phyloP scores from a whole-genome alignment of 2,329 filamentous ascomycete genomes.

The Ophiostoma quercus region DNA sequence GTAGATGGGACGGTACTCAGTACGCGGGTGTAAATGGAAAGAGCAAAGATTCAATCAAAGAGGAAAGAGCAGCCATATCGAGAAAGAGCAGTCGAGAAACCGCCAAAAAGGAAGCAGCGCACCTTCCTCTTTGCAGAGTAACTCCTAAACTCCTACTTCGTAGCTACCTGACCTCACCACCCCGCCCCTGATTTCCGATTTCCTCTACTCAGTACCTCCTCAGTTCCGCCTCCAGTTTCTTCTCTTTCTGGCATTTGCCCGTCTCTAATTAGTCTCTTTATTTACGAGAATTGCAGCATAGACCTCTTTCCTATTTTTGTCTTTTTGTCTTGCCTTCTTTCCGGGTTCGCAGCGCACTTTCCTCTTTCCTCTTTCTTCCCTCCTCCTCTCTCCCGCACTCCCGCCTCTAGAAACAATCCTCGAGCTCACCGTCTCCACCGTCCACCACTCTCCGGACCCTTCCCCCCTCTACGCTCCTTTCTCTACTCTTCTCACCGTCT shows the following conservation, averaged over 20 bases:
- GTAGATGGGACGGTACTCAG: not conserved
- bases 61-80: not conserved
- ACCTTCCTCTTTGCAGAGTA: not conserved
- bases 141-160: not conserved
- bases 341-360: not conserved
- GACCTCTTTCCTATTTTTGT: not conserved
- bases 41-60: too few relatives aligned
- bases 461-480: not conserved
- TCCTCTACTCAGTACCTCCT: not conserved
- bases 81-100: not conserved
- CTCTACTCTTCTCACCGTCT: slow-evolving; percentile 6
- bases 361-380: not conserved
- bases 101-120: not conserved
- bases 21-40: not conserved
- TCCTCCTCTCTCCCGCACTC: not conserved
- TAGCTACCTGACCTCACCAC: not conserved
- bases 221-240: not conserved
- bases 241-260: not conserved
- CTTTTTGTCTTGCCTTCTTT: not conserved
- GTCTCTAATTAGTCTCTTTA: not conserved
- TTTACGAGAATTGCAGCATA: not conserved
- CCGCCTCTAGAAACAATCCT: not conserved
- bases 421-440: slow-evolving; percentile 8
- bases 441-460: not conserved
- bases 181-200: slow-evolving; percentile 13